Conservation (phyloP, 1,139 yeast genomes). For the Yamadazyma dendronema region DNA sequence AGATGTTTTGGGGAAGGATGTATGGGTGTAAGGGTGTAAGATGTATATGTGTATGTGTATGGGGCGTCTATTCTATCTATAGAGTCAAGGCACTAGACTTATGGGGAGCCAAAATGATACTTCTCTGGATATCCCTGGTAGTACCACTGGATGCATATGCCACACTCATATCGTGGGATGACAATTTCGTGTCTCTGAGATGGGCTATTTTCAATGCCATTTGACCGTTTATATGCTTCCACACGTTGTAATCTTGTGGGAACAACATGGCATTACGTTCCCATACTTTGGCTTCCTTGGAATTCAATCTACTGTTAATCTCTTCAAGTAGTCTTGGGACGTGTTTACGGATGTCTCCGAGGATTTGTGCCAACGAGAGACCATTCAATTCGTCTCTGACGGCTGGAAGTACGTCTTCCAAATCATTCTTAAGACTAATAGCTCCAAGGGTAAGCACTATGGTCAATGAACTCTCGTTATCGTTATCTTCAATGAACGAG, state of each 20-base stretch:
- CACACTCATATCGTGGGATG: slow-evolving; percentile 51
- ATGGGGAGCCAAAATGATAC: slow-evolving; percentile 36
- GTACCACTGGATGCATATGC: slow-evolving; percentile 48
- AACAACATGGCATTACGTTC: slow-evolving; percentile 69
- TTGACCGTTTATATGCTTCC: slow-evolving; percentile 59
- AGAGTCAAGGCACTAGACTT: slow-evolving; percentile 3
- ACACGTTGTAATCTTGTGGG: slow-evolving; percentile 66
- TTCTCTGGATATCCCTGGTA: slow-evolving; percentile 59
- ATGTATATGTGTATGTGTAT: no score
- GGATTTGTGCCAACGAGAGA: slow-evolving; percentile 47
- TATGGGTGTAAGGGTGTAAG: no score
- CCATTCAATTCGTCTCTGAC: slow-evolving; percentile 64
- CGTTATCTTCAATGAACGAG: slow-evolving; percentile 53
- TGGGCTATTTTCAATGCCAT: slow-evolving; percentile 48
- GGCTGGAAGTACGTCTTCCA: slow-evolving; percentile 60
- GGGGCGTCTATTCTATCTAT: neutral
- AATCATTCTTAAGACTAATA: slow-evolving; percentile 64
- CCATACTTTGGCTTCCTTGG: slow-evolving; percentile 43
- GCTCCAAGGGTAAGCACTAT: slow-evolving; percentile 79
- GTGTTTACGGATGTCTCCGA: slow-evolving; percentile 49
- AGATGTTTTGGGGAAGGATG: no score
- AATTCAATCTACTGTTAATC: slow-evolving; percentile 37
- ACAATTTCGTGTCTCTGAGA: slow-evolving; percentile 49
- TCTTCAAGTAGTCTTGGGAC: slow-evolving; percentile 62
- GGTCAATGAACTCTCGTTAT: slow-evolving; percentile 49